phyloP scores from a whole-genome alignment of 1,139 yeast genomes.

The Lodderomyces oxycetoniae region DNA sequence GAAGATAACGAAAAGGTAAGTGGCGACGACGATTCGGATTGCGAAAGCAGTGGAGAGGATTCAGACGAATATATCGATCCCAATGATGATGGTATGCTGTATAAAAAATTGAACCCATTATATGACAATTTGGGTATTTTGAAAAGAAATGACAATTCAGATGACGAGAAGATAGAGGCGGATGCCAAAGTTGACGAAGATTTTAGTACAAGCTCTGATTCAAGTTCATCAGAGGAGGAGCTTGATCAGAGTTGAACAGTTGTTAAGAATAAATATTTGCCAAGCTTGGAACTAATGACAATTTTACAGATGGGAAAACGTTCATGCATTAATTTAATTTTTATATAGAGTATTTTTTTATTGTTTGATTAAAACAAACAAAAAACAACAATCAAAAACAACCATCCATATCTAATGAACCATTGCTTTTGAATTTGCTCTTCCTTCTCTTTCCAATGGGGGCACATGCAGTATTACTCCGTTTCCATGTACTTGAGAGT shows the following conservation, averaged over 20 bases:
- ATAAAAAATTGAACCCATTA: constrained; percentile 59
- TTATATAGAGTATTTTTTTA: not conserved
- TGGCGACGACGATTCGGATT: constrained; percentile 71
- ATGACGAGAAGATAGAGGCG: constrained; percentile 7
- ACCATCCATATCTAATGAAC: constrained; percentile 5
- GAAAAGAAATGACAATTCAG: constrained; percentile 11
- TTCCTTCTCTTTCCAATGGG: constrained; percentile 83
- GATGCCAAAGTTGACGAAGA: constrained; percentile 8
- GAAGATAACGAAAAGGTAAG: constrained; percentile 26
- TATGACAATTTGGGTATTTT: constrained; percentile 44
- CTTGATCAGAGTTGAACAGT: constrained; percentile 14
- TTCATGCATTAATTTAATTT: constrained; percentile 2
- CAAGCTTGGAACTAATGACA: not conserved
- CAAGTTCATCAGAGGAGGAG: constrained; percentile 16
- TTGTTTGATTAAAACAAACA: too few relatives aligned
- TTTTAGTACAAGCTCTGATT: constrained; percentile 7
- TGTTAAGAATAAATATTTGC: constrained; percentile 1
- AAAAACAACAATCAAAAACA: too few relatives aligned
- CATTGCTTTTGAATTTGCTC: constrained; percentile 22
- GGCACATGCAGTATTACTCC: constrained; percentile 49
- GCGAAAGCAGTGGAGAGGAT: constrained; percentile 56
- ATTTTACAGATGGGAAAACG: not conserved
- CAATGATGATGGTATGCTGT: constrained; percentile 75
- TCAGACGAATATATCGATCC: constrained; percentile 74
- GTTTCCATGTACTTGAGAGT: not conserved